Conservation (phyloP, 2,329 filamentous ascomycete genomes). For the Colletotrichum sp. region DNA sequence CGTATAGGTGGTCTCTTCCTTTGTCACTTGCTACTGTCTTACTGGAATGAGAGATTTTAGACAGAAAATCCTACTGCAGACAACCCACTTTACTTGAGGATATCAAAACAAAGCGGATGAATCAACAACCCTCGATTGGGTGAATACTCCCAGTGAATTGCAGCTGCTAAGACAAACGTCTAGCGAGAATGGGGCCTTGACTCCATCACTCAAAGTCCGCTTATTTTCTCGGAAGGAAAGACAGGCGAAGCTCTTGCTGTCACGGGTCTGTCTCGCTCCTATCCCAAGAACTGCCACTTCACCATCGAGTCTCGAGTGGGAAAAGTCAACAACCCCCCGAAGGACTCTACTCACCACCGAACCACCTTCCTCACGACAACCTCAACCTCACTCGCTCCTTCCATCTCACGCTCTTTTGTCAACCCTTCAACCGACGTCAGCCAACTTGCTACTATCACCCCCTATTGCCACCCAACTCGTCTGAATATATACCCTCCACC, state of each 20-base stretch:
- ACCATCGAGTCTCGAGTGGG: background rate
- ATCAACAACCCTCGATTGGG: background rate
- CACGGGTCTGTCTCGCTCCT: background rate
- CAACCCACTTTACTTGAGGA: background rate
- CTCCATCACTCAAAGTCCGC: no score
- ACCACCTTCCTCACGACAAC: background rate
- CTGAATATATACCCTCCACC: background rate
- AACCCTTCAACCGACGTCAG: background rate
- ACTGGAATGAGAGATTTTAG: background rate
- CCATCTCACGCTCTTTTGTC: background rate
- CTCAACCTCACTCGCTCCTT: background rate
- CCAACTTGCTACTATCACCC: background rate
- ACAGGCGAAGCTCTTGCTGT: background rate
- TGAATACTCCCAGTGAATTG: background rate
- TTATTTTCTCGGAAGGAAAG: background rate
- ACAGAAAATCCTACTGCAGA: background rate
- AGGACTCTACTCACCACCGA: background rate
- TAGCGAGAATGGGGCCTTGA: no score
- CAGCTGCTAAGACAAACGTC: no score
- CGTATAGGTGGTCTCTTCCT: background rate
- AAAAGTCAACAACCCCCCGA: background rate
- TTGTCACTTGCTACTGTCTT: accelerated
- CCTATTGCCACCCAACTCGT: background rate
- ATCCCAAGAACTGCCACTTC: background rate
- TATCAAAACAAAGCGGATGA: accelerated